Evolutionary conservation across 768 basidiomycete species (phyloP).

Genomic region (Tremella fuciformis): DNA sequence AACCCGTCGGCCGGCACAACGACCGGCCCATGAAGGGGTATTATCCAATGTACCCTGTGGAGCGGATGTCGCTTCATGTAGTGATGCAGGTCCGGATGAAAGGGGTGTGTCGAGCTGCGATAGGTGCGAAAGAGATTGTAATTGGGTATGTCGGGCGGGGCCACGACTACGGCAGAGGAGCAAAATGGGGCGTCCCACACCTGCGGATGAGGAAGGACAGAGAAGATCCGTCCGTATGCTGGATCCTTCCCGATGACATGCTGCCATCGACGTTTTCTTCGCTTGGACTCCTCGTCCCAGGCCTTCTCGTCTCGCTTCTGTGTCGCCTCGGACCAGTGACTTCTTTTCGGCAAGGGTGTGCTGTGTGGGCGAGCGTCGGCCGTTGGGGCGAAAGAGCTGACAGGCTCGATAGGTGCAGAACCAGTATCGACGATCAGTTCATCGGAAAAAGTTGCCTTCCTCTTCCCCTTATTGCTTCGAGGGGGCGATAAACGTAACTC

Average conservation of each 20-base stretch:
- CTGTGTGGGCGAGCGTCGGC: neutral
- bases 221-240: constrained; percentile 18
- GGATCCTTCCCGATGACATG: constrained; percentile 9
- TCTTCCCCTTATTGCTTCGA: neutral
- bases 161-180: neutral
- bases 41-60: constrained; percentile 38
- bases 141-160: constrained; percentile 9
- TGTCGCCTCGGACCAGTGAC: neutral
- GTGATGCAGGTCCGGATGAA: constrained; percentile 27
- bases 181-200: neutral
- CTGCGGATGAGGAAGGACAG: constrained; percentile 7
- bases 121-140: constrained; percentile 9
- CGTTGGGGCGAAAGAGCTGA: too few species aligned
- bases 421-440: neutral
- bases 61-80: constrained; percentile 23
- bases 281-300: constrained; percentile 21
- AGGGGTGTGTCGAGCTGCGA: constrained; percentile 20
- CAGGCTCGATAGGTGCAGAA: too few species aligned
- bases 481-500: neutral
- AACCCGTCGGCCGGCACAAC: constrained; percentile 18
- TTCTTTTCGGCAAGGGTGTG: too few species aligned
- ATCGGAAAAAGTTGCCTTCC: neutral
- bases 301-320: neutral
- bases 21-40: constrained; percentile 43
- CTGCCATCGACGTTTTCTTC: constrained; percentile 27